Percentiles rank a stretch among this genome's conserved stretches.
Evolutionary conservation across 2,329 filamentous ascomycete genomes (phyloP).

Genomic region (Trichoderma atrobrunneum): DNA sequence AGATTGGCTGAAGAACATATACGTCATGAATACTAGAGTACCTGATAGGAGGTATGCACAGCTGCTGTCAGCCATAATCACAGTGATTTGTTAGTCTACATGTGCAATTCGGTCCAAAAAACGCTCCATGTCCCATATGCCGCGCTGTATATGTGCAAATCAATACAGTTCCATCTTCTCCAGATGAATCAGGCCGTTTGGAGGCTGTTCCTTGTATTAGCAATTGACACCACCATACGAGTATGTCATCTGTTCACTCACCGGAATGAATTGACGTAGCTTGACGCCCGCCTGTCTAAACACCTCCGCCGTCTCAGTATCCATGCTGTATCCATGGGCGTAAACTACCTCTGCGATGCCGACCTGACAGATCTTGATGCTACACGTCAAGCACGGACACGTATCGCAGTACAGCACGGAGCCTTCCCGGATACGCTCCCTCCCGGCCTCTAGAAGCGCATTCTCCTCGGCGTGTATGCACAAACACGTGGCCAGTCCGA

Average conservation of each 20-base stretch:
- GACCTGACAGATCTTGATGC: conserved; percentile 97
- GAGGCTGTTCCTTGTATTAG: conserved; percentile 46
- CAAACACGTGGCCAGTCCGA: conserved; percentile 78
- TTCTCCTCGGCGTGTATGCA: conserved; percentile 99
- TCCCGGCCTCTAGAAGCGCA: conserved; percentile 86
- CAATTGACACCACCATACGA: neutral
- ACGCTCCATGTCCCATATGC: neutral
- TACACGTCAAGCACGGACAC: conserved; percentile 95
- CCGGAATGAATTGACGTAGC: conserved; percentile 83
- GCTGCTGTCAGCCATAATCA: neutral
- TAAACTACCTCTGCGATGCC: conserved; percentile 96
- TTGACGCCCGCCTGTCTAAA: conserved; percentile 80
- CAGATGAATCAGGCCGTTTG: conserved; percentile 62
- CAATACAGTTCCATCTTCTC: conserved; percentile 48
- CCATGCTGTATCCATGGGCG: conserved; percentile 91
- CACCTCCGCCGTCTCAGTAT: conserved; percentile 75
- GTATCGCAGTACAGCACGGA: conserved; percentile 91
- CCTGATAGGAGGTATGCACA: neutral
- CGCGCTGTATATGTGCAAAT: neutral
- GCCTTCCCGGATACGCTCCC: conserved; percentile 81
- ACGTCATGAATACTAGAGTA: neutral
- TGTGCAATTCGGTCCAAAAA: neutral
- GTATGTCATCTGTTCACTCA: conserved; percentile 43
- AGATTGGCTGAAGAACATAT: neutral
- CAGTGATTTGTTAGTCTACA: neutral